These are phyloP conservation scores for Rutstroemia sp. DNA, from an alignment of 2,329 filamentous ascomycete genomes.

Conservation along the genomic window DNA sequence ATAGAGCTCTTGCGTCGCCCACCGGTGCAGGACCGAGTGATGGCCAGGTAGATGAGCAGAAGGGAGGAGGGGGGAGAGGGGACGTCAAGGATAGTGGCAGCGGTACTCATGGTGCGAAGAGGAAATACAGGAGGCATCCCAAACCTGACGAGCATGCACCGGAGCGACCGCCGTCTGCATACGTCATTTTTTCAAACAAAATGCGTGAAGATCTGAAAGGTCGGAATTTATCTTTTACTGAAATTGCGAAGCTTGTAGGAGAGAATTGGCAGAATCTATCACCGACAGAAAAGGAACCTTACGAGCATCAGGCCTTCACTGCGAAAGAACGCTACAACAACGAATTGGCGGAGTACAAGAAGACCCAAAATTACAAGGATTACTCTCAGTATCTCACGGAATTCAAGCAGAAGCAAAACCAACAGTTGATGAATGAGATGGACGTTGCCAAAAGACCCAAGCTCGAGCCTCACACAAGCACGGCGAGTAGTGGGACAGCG, in stretches of 20 bases:
- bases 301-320: conserved; percentile 61
- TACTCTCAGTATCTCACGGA: conserved; percentile 69
- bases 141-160: conserved; percentile 77
- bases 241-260: conserved; percentile 75
- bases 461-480: conserved; percentile 22
- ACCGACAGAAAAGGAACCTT: conserved; percentile 60
- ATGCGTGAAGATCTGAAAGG: conserved; percentile 73
- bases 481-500: conserved; percentile 20
- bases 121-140: conserved; percentile 72
- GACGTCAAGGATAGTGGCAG: conserved; percentile 39
- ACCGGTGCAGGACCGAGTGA: conserved; percentile 42
- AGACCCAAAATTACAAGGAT: conserved; percentile 59
- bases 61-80: conserved; percentile 36
- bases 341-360: conserved; percentile 70
- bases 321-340: conserved; percentile 72
- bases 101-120: conserved; percentile 45
- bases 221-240: conserved; percentile 70
- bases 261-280: conserved; percentile 73
- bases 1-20: conserved; percentile 30
- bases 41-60: conserved; percentile 50
- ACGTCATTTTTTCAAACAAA: conserved; percentile 80
- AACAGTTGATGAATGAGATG: conserved; percentile 36
- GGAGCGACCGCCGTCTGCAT: conserved; percentile 72
- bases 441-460: conserved; percentile 28
- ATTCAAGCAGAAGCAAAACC: conserved; percentile 66